phyloP scores from a whole-genome alignment of 768 basidiomycete species.

The Boletellus ananiceps region DNA sequence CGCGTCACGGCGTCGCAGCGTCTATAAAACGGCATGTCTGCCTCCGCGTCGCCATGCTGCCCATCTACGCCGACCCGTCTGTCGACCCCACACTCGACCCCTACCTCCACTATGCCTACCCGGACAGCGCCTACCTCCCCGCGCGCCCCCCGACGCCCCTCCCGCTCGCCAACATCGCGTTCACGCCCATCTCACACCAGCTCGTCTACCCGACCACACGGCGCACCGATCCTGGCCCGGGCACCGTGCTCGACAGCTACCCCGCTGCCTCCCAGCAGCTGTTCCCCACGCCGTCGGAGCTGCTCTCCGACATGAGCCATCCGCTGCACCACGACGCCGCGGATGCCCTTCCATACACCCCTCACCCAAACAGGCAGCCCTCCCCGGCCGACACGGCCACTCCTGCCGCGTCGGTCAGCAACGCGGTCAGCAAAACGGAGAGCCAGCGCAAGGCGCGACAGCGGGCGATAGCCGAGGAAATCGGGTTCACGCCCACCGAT shows the following conservation, averaged over 20 bases:
- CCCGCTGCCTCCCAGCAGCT: constrained; percentile 30
- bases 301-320: constrained; percentile 43
- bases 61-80: background rate
- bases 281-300: constrained; percentile 64
- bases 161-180: background rate
- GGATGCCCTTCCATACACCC: constrained; percentile 4
- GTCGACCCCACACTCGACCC: background rate
- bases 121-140: constrained; percentile 1
- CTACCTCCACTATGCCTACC: constrained; percentile 2
- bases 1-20: no score
- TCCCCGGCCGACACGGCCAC: constrained; percentile 6
- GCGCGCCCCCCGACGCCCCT: background rate
- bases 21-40: no score
- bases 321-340: background rate
- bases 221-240: background rate
- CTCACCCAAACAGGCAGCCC: background rate
- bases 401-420: constrained; percentile 6
- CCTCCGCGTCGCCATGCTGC: constrained; percentile 3
- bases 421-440: constrained; percentile 33
- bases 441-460: constrained; percentile 54
- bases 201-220: constrained; percentile 11
- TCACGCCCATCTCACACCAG: constrained; percentile 9
- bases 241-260: constrained; percentile 20
- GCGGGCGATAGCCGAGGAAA: constrained; percentile 50
- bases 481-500: constrained; percentile 57